These are phyloP conservation scores for Penicillium sp. DNA, from an alignment of 2,329 filamentous ascomycete genomes.

Conservation along the genomic window DNA sequence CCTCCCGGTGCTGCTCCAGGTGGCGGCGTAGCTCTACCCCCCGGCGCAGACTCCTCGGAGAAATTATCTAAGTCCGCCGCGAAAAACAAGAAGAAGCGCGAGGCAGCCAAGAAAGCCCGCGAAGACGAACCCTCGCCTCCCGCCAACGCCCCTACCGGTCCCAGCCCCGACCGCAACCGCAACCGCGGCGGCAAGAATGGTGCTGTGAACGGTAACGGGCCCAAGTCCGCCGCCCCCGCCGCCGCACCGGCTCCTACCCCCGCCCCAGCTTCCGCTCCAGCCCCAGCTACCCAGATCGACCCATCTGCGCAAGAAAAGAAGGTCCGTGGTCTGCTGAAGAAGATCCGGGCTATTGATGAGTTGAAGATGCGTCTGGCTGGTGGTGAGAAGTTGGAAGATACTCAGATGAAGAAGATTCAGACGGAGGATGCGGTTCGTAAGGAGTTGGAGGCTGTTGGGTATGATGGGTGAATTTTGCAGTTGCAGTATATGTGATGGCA, in stretches of 20 bases:
- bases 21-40: slow-evolving; percentile 67
- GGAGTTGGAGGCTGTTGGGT: slow-evolving; percentile 72
- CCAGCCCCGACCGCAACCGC: slow-evolving; percentile 66
- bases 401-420: slow-evolving; percentile 96
- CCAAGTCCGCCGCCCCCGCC: slow-evolving; percentile 34
- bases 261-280: slow-evolving; percentile 30
- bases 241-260: slow-evolving; percentile 28
- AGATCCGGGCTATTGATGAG: slow-evolving; percentile 96
- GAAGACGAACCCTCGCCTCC: slow-evolving; percentile 52
- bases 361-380: slow-evolving; percentile 94
- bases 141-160: slow-evolving; percentile 27
- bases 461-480: slow-evolving; percentile 41
- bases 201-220: slow-evolving; percentile 39
- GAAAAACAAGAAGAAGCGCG: slow-evolving; percentile 99
- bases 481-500: not conserved
- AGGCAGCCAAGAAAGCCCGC: slow-evolving; percentile 88
- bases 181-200: slow-evolving; percentile 42
- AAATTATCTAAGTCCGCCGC: slow-evolving; percentile 79
- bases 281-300: slow-evolving; percentile 46
- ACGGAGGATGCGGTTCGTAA: slow-evolving; percentile 83
- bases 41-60: slow-evolving; percentile 65
- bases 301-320: slow-evolving; percentile 88
- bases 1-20: slow-evolving; percentile 72
- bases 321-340: slow-evolving; percentile 89
- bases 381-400: slow-evolving; percentile 97